These are phyloP conservation scores for Aureobasidium pullulans DNA, from an alignment of 2,329 filamentous ascomycete species.

Conservation along the genomic window DNA sequence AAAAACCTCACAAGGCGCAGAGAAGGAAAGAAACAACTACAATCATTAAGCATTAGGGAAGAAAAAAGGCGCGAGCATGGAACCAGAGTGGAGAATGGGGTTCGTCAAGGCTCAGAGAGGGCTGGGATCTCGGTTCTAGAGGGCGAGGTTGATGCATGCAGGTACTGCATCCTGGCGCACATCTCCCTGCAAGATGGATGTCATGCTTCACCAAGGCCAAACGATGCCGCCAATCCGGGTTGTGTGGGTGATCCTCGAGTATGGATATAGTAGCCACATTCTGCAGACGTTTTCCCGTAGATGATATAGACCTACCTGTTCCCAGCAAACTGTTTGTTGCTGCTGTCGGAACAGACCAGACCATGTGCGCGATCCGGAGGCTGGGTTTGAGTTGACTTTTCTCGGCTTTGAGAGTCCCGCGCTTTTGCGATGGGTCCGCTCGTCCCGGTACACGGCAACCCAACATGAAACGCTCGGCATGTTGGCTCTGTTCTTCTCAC, in stretches of 20 bases:
- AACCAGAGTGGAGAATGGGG: slow-evolving; percentile 10
- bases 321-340: background rate
- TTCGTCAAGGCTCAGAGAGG: slow-evolving; percentile 10
- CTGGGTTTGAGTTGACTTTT: slow-evolving; percentile 11
- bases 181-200: slow-evolving; percentile 13
- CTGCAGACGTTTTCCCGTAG: background rate
- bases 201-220: slow-evolving; percentile 9
- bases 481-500: background rate
- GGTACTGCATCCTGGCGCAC: slow-evolving; percentile 9
- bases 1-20: background rate
- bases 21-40: background rate
- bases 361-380: background rate
- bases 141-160: slow-evolving; percentile 14
- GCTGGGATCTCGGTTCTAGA: slow-evolving; percentile 11
- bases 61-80: slow-evolving; percentile 10
- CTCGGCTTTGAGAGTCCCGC: background rate
- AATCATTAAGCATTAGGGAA: background rate
- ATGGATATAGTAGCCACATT: background rate
- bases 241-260: background rate
- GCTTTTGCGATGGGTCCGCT: slow-evolving; percentile 1
- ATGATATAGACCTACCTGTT: background rate
- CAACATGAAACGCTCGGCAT: slow-evolving; percentile 12
- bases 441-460: slow-evolving; percentile 10
- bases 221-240: slow-evolving; percentile 4
- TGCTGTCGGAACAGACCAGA: background rate